These are phyloP conservation scores for Blastobotrys americana DNA, from an alignment of 805 yeast genomes.

Conservation along the genomic window DNA sequence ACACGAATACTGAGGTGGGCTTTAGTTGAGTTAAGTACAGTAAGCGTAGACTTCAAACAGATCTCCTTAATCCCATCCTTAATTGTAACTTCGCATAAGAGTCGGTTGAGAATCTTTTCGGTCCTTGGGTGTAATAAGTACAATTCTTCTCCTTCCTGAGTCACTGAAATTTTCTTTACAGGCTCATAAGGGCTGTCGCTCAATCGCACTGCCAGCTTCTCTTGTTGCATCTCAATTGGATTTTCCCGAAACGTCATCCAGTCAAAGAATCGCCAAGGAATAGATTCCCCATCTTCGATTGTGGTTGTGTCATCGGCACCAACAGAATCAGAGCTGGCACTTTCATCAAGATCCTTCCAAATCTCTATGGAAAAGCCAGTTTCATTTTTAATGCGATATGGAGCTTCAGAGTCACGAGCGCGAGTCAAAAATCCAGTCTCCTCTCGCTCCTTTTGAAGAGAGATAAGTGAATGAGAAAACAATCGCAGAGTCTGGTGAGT, in stretches of 20 bases:
- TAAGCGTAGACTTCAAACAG: slow-evolving; percentile 67
- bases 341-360: slow-evolving; percentile 57
- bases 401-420: slow-evolving; percentile 72
- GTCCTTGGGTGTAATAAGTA: slow-evolving; percentile 58
- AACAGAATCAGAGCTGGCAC: slow-evolving; percentile 5
- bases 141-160: slow-evolving; percentile 77
- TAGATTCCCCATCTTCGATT: slow-evolving; percentile 40
- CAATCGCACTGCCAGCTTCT: slow-evolving; percentile 52
- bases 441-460: slow-evolving; percentile 24
- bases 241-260: slow-evolving; percentile 84
- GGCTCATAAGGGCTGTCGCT: slow-evolving; percentile 49
- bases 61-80: slow-evolving; percentile 73
- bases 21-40: slow-evolving; percentile 60
- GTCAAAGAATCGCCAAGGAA: slow-evolving; percentile 91
- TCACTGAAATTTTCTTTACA: slow-evolving; percentile 53
- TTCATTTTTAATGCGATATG: slow-evolving; percentile 72
- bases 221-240: slow-evolving; percentile 55
- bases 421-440: slow-evolving; percentile 29
- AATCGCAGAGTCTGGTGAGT: slow-evolving; percentile 78
- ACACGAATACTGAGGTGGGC: slow-evolving; percentile 42
- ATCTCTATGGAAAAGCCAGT: slow-evolving; percentile 78
- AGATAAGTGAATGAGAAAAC: slow-evolving; percentile 58
- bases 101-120: slow-evolving; percentile 59
- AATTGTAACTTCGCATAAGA: slow-evolving; percentile 63
- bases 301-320: slow-evolving; percentile 7